Base-by-base conservation (phyloP, 140 eudicot species). In the Ambrosia hybrid region DNA sequence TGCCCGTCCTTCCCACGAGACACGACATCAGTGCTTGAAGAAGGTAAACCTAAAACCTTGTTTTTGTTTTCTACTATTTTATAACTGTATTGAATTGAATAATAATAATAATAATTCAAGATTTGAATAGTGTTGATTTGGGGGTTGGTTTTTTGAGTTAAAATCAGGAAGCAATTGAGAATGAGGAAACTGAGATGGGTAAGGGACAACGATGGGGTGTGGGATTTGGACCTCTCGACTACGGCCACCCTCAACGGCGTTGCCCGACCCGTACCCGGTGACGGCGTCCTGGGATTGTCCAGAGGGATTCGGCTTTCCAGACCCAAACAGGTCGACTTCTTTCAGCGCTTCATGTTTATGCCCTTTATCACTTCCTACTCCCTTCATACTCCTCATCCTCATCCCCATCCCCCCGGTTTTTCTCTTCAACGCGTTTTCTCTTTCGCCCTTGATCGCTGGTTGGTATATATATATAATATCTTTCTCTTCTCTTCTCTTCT, bases 171-270 rank as follows among this genome's bases (percentile, higher is more conserved):
- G 34, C 34, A 41, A 8, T 41, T 41, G 46, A 41, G 46, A 10
- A 85, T 89, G 95, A 89, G 84, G 79, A 89, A 85, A 71, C 65
- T 92, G 77, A 83, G 96, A 85, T 92, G 98, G 98, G 89, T 82
- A 0, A 82, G 83, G 86, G 96, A 87, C 51, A 85, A 84, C 10
- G 68, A 71, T 72, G 96, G 86, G 4, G 78, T 85, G 67, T 92
- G 98, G 98, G 98, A 92, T 15, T 67, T 83, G 57, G 98, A 92
- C 70, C 12, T 87, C n/a, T 92, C 98, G 9, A 89, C 96, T 59
- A 90, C 98, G 60, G 74, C 71, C 55, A 86, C 98, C 64, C 77
- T 92, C 62, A 83, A 85, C 67, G 96, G 92, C 15, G 74, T 81
- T 4, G 96, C 98, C 52, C 87, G 96, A 11, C 90, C 97, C 3